Conservation (phyloP, 805 yeast species). For the Debaryomyces castellii region DNA sequence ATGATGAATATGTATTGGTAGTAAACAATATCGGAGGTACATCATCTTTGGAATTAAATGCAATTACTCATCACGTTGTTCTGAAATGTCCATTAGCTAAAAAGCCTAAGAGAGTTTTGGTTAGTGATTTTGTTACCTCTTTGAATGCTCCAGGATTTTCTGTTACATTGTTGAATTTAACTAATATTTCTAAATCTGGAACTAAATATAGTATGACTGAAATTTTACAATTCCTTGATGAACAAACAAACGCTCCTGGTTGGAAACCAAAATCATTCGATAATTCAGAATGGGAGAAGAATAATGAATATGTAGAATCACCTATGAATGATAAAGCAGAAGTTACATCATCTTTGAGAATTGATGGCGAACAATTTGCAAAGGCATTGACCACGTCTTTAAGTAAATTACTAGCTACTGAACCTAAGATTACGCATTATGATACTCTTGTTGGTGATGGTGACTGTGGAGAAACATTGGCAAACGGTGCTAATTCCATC, state of each 20-base stretch:
- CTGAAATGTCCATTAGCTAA: constrained; percentile 52
- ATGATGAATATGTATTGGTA: constrained; percentile 67
- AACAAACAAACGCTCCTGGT: constrained; percentile 76
- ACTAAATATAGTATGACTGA: constrained; percentile 25
- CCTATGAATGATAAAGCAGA: constrained; percentile 24
- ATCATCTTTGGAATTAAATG: constrained; percentile 73
- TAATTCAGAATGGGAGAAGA: constrained; percentile 27
- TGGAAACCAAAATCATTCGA: constrained; percentile 58
- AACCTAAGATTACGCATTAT: constrained; percentile 79
- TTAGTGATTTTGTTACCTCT: constrained; percentile 85
- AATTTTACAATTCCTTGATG: constrained; percentile 58
- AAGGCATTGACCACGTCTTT: constrained; percentile 47
- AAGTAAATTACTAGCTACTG: constrained; percentile 37
- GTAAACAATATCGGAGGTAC: constrained; percentile 91
- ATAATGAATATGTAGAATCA: constrained; percentile 29
- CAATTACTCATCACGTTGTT: constrained; percentile 62
- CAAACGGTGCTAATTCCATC: constrained; percentile 77
- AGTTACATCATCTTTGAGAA: constrained; percentile 25
- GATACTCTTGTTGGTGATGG: constrained; percentile 96
- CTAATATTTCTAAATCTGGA: constrained; percentile 41
- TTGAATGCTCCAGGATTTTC: constrained; percentile 92
- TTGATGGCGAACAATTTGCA: constrained; percentile 47
- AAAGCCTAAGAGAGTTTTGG: constrained; percentile 65
- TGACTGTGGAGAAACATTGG: constrained; percentile 92
- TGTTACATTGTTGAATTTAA: constrained; percentile 72